Conservation (phyloP, 2,329 filamentous ascomycete genomes). For the Nothopassalora personata region DNA sequence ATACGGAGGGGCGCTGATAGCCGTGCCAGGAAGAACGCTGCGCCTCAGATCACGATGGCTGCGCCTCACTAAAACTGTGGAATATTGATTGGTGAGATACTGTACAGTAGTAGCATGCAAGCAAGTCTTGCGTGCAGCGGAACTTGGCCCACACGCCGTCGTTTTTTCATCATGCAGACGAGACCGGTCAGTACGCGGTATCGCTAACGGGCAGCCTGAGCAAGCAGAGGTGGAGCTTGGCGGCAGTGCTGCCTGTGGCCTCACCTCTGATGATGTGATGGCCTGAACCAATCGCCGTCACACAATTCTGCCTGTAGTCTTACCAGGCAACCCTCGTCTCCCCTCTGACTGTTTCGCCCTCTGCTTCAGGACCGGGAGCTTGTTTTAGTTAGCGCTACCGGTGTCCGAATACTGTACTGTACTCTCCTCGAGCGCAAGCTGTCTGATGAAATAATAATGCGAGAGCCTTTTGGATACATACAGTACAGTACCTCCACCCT, state of each 20-base stretch:
- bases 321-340: constrained; percentile 1
- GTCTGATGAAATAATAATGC: not conserved
- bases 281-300: not conserved
- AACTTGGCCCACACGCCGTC: not conserved
- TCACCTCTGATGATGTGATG: not conserved
- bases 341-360: not conserved
- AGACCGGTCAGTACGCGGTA: constrained; percentile 1
- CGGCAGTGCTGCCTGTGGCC: constrained; percentile 1
- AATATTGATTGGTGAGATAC: not conserved
- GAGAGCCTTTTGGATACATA: not conserved
- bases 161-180: constrained; percentile 4
- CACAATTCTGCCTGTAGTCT: not conserved
- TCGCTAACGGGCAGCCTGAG: not conserved
- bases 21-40: not conserved
- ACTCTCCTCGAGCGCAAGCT: not conserved
- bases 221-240: not conserved
- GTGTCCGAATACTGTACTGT: not conserved
- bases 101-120: not conserved
- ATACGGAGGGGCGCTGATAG: not conserved
- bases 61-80: constrained; percentile 8
- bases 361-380: not conserved
- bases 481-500: not conserved
- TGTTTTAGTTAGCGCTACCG: not conserved
- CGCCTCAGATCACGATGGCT: not conserved
- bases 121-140: constrained; percentile 1